Conservation (phyloP, 2,329 filamentous ascomycete species). For the Pestalotiopsis sp. region DNA sequence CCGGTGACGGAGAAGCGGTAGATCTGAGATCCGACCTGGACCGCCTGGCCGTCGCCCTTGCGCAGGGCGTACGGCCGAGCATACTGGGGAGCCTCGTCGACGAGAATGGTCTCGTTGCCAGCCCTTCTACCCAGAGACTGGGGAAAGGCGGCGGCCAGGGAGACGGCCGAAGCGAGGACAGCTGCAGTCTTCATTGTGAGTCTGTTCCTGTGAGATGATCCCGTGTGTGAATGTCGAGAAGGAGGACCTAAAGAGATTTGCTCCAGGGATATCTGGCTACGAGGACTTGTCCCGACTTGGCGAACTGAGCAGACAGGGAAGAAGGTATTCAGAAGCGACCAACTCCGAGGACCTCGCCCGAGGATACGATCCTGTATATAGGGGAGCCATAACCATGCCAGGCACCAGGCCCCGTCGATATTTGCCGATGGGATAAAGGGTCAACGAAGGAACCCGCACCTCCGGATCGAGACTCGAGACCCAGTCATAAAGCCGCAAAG, state of each 20-base stretch:
- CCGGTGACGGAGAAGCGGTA: constrained; percentile 41
- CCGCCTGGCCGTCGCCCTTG: constrained; percentile 35
- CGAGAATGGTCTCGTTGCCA: not conserved
- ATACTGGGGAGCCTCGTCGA: constrained; percentile 30
- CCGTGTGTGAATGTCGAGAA: not conserved
- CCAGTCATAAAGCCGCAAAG: not conserved
- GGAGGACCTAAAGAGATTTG: not conserved
- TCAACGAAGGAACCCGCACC: not conserved
- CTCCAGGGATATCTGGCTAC: not conserved
- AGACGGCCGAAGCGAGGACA: not conserved
- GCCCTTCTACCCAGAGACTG: not conserved
- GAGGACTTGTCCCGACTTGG: not conserved
- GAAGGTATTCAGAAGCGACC: not conserved
- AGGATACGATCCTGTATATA: not conserved
- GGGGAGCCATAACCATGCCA: not conserved
- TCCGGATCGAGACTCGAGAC: not conserved
- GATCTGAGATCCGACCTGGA: constrained; percentile 36
- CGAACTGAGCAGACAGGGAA: not conserved
- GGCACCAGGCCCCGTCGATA: not conserved
- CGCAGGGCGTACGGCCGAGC: constrained; percentile 39
- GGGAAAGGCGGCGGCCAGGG: constrained; percentile 1
- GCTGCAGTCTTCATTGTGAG: not conserved
- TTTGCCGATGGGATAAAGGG: not conserved
- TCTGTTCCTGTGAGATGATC: not conserved
- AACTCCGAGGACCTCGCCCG: not conserved